phyloP scores from a whole-genome alignment of 139 green algal genomes.

The Coelastrella sp. region DNA sequence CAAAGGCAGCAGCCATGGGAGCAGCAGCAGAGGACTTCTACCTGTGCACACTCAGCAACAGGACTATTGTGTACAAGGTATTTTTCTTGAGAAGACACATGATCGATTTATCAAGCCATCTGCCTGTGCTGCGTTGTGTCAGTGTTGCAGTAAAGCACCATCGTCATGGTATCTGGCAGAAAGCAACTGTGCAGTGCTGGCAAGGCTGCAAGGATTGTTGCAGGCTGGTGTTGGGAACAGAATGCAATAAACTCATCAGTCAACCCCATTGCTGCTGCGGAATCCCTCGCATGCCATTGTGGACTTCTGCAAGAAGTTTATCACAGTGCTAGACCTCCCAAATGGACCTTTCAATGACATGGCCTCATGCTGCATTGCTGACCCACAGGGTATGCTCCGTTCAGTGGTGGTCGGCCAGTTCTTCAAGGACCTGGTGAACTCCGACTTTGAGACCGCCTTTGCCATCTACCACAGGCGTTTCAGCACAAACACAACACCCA shows the following conservation, averaged over 20 bases:
- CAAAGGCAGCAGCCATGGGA: conserved; percentile 62
- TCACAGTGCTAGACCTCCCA: no score
- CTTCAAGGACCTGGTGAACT: conserved; percentile 93
- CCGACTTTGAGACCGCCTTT: conserved; percentile 87
- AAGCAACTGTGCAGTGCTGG: no score
- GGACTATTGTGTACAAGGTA: conserved; percentile 98
- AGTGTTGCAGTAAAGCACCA: neutral
- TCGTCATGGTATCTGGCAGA: no score
- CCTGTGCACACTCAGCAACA: conserved; percentile 89
- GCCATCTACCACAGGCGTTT: conserved; percentile 99
- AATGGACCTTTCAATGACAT: neutral
- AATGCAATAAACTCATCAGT: no score
- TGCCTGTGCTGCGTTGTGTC: no score
- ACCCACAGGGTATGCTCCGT: conserved; percentile 88
- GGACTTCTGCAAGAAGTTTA: no score
- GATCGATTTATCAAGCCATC: no score
- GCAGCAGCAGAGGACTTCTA: conserved; percentile 86
- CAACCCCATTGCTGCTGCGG: no score
- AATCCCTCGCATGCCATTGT: no score
- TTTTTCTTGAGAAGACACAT: neutral
- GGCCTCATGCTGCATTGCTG: neutral
- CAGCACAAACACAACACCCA: conserved; percentile 99
- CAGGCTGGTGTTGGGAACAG: no score
- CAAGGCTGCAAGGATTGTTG: no score
- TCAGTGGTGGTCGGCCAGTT: conserved; percentile 88